Percentiles rank a stretch among this genome's conserved stretches.
Evolutionary conservation across 2,329 filamentous ascomycete species (phyloP).

Genomic region (Claviceps arundinis): DNA sequence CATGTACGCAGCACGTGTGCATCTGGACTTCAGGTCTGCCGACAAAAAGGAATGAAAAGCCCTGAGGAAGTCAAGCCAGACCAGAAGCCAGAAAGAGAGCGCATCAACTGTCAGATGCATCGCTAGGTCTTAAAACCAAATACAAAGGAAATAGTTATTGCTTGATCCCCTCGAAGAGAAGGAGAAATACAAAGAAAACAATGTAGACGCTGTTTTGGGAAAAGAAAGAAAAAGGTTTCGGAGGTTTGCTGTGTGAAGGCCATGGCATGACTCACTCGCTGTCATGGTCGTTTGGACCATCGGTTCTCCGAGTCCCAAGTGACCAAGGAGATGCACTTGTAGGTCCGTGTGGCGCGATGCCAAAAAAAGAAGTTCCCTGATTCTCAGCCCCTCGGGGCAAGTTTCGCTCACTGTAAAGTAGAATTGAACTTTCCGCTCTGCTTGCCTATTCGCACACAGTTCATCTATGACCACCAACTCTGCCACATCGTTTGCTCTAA

Average conservation of each 20-base stretch:
- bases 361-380: no score
- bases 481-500: background rate
- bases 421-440: background rate
- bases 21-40: no score
- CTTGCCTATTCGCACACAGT: background rate
- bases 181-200: background rate
- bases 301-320: no score
- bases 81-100: background rate
- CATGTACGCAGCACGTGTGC: background rate
- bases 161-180: background rate
- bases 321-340: no score
- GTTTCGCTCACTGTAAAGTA: background rate
- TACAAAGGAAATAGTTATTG: background rate
- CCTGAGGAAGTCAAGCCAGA: no score
- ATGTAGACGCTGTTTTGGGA: background rate
- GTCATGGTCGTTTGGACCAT: background rate
- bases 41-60: no score
- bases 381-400: no score
- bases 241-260: background rate
- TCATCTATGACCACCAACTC: background rate
- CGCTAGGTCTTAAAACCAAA: background rate
- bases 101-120: background rate
- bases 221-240: background rate
- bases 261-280: no score
- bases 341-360: no score